Conservation (phyloP, 768 basidiomycete species). For the Lenzites betulinus region DNA sequence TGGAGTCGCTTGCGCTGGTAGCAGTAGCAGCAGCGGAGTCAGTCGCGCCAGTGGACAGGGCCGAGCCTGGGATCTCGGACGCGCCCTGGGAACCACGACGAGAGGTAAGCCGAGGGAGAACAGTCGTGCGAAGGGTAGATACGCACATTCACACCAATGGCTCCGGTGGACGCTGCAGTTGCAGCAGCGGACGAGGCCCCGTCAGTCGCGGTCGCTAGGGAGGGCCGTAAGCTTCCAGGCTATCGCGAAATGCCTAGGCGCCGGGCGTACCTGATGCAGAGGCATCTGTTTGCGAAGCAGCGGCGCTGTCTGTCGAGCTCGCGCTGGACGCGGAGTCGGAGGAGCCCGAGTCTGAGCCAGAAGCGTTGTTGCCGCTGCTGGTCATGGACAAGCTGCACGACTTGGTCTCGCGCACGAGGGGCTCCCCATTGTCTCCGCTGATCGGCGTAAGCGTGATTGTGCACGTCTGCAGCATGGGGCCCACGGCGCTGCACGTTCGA, state of each 20-base stretch:
- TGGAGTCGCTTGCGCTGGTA: neutral
- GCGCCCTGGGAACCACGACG: neutral
- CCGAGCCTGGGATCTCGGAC: conserved; percentile 13
- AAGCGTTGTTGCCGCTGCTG: conserved; percentile 16
- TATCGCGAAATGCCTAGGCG: neutral
- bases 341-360: conserved; percentile 3
- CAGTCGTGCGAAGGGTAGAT: neutral
- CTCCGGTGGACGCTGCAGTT: conserved; percentile 3
- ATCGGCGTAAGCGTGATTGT: conserved; percentile 38
- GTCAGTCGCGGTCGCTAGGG: conserved; percentile 6
- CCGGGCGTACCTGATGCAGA: conserved; percentile 9
- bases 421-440: conserved; percentile 32
- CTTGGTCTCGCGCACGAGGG: conserved; percentile 35
- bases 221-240: neutral
- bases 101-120: neutral
- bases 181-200: conserved; percentile 10
- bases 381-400: conserved; percentile 30
- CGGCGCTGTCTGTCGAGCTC: conserved; percentile 4
- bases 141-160: conserved; percentile 7
- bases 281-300: conserved; percentile 12
- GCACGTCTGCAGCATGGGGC: conserved; percentile 39
- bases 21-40: conserved; percentile 2
- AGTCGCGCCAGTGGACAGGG: conserved; percentile 8
- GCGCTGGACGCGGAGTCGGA: conserved; percentile 15
- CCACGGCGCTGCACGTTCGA: conserved; percentile 21